phyloP scores from a whole-genome alignment of 805 yeast species.

The Maudiozyma serrabonitensis region DNA sequence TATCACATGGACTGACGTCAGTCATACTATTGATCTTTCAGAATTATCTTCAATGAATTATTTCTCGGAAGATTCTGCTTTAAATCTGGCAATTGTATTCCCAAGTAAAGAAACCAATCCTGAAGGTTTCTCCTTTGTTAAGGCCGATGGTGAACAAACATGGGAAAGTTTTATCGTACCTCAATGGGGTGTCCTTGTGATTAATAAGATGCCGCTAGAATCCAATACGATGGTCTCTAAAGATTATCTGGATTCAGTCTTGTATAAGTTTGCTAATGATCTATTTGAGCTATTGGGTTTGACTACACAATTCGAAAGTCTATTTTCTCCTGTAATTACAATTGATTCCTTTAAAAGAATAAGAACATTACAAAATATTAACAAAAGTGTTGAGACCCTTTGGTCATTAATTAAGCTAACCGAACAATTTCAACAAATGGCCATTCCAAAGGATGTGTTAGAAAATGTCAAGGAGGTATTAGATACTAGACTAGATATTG shows the following conservation, averaged over 20 bases:
- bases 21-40: constrained; percentile 74
- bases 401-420: constrained; percentile 63
- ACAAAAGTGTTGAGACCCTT: constrained; percentile 57
- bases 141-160: constrained; percentile 1
- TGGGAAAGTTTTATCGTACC: constrained; percentile 55
- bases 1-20: constrained; percentile 44
- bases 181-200: constrained; percentile 68
- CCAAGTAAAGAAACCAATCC: constrained; percentile 20
- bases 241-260: constrained; percentile 42
- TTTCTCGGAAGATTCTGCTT: constrained; percentile 50
- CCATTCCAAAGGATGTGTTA: constrained; percentile 69
- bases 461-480: constrained; percentile 47
- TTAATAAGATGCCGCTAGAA: constrained; percentile 30
- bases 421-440: constrained; percentile 61
- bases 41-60: constrained; percentile 49
- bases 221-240: constrained; percentile 28
- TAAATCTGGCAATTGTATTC: constrained; percentile 53
- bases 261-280: constrained; percentile 68
- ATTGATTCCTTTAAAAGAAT: constrained; percentile 58
- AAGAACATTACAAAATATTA: constrained; percentile 48
- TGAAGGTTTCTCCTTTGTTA: constrained; percentile 35
- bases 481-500: constrained; percentile 25
- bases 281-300: constrained; percentile 65
- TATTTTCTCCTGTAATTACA: constrained; percentile 44
- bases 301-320: constrained; percentile 35